Conservation (phyloP, 1,139 yeast genomes). For the Chernovozyma aurita region DNA sequence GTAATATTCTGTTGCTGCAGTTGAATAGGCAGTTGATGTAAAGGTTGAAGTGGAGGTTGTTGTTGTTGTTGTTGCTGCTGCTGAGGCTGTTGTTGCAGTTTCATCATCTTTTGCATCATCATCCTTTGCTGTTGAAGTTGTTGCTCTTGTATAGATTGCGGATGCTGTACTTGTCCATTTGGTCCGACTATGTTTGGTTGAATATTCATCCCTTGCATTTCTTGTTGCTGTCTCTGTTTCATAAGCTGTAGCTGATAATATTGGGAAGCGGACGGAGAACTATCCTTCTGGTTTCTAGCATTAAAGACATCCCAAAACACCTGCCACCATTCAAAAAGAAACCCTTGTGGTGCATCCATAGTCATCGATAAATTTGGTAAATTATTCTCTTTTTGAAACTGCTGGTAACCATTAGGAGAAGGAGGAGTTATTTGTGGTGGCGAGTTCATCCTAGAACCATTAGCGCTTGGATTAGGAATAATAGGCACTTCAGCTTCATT, state of each 20-base stretch:
- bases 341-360: slow-evolving; percentile 84
- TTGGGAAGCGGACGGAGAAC: slow-evolving; percentile 61
- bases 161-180: slow-evolving; percentile 6
- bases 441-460: slow-evolving; percentile 1
- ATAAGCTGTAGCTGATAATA: slow-evolving; percentile 67
- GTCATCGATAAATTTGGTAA: slow-evolving; percentile 49
- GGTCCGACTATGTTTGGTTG: slow-evolving; percentile 17
- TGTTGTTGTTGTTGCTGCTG: not conserved
- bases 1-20: slow-evolving; percentile 3
- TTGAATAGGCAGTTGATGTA: slow-evolving; percentile 8
- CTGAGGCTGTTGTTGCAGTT: slow-evolving; percentile 2
- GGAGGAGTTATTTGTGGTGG: slow-evolving; percentile 15
- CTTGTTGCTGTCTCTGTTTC: slow-evolving; percentile 60
- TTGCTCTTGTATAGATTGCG: slow-evolving; percentile 2
- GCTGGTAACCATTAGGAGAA: slow-evolving; percentile 14
- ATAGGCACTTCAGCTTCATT: slow-evolving; percentile 63
- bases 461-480: slow-evolving; percentile 10
- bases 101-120: slow-evolving; percentile 4
- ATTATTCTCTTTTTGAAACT: slow-evolving; percentile 32
- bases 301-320: slow-evolving; percentile 92
- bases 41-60: slow-evolving; percentile 3
- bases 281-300: slow-evolving; percentile 58
- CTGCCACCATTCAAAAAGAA: slow-evolving; percentile 93
- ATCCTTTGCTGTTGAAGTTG: slow-evolving; percentile 10
- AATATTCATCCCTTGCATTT: slow-evolving; percentile 39